Evolutionary conservation across 2,329 filamentous ascomycete genomes (phyloP), one percentile per base, ranked within the genome.

Genomic region (Beauveria brongniartii): DNA sequence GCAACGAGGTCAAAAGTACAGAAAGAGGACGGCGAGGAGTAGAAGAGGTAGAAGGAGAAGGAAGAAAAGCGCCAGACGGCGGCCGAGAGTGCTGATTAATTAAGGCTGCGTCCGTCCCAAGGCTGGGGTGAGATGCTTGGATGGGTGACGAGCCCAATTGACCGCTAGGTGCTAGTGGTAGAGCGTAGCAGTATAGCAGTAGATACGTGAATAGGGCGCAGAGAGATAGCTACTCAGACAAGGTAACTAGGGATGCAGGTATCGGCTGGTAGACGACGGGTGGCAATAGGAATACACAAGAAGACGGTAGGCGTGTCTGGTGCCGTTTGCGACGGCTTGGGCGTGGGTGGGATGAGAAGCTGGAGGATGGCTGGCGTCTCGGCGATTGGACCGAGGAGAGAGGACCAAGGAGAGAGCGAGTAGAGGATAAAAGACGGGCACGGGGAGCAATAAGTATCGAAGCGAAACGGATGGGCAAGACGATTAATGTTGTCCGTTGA

Each of bases 51-150:
- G 34, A 6, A 37, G 30, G 30, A 34, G 34, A 37, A 37, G 14
- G 34, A 14, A 41, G 26, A 41, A 48, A 37, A 7, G 34, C 30
- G 44, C 43, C 44, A 48, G 22, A 28, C 6, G 30, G 22, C 18
- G 46, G n/a, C 28, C 30, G 16, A 50, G 5, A 41, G 30, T 30
- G 43, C 46, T 48, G 44, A 48, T 50, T 50, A 48, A 48, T 50
- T 50, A 48, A 57, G 55, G 55, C 55, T 57, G 55, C 44, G 55
- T 41, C 20, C 44, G 55, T 41, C 20, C 30, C 55, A 52, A 59
- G 56, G 56, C 56, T 59, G 56, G 26, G 54, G 56, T 51, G 37
- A 59, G 56, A 59, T 18, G 46, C 34, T 30, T 18, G 16, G 46
- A 58, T 51, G 55, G 55, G 34, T 37, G 34, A 37, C 34, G 34